Conservation (phyloP, 2,329 filamentous ascomycete genomes). For the Mycosphaerella arachidis region DNA sequence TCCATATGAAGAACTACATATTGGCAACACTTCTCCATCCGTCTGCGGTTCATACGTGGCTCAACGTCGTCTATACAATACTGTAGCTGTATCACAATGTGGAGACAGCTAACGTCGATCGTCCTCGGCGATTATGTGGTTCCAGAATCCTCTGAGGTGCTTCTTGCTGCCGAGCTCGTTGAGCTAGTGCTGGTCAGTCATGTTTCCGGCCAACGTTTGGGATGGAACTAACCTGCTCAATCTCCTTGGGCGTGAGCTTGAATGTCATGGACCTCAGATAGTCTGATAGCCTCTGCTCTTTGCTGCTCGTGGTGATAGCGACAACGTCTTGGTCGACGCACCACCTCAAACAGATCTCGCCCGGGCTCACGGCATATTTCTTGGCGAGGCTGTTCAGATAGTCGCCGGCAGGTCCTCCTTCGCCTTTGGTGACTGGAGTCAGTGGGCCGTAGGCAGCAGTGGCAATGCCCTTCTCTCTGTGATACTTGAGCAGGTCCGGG, state of each 20-base stretch:
- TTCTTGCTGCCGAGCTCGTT: conserved; percentile 46
- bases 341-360: conserved; percentile 57
- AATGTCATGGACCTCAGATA: conserved; percentile 55
- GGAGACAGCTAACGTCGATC: conserved; percentile 33
- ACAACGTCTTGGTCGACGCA: conserved; percentile 57
- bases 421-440: conserved; percentile 51
- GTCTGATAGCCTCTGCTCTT: conserved; percentile 56
- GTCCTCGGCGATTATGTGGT: conserved; percentile 43
- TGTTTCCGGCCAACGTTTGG: neutral
- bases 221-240: conserved; percentile 39
- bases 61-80: no score
- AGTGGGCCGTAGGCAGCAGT: conserved; percentile 46
- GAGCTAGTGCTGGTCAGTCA: conserved; percentile 33
- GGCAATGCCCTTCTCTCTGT: conserved; percentile 46
- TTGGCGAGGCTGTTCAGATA: conserved; percentile 50
- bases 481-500: conserved; percentile 52
- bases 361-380: conserved; percentile 57
- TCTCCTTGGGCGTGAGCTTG: conserved; percentile 55
- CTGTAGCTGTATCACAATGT: no score
- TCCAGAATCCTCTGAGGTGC: conserved; percentile 52
- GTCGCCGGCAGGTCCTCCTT: conserved; percentile 53
- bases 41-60: neutral
- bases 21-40: neutral
- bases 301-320: conserved; percentile 56
- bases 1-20: neutral